These are phyloP conservation scores for Fusarium incarnatum DNA, from an alignment of 2,329 filamentous ascomycete genomes.

Conservation along the genomic window DNA sequence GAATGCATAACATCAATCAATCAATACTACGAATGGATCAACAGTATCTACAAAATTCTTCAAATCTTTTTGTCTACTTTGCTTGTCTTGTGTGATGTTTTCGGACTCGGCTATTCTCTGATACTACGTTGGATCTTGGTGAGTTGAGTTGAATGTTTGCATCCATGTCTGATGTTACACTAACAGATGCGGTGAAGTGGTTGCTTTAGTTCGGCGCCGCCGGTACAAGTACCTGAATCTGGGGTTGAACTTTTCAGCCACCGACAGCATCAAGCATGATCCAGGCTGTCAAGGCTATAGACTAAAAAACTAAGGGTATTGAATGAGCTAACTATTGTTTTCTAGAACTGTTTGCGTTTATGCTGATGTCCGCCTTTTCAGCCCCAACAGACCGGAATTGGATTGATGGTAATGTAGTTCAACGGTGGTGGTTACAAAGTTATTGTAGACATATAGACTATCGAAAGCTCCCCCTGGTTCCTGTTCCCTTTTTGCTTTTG, in stretches of 20 bases:
- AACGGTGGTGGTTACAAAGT: neutral
- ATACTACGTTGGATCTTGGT: neutral
- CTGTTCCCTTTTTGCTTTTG: slow-evolving; percentile 15
- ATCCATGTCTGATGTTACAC: neutral
- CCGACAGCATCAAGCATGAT: slow-evolving; percentile 10
- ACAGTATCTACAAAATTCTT: slow-evolving; percentile 20
- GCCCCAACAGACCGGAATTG: neutral
- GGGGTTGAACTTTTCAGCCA: slow-evolving; percentile 31
- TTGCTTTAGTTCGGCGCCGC: slow-evolving; percentile 25
- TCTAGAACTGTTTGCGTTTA: slow-evolving; percentile 14
- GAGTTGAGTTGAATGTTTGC: neutral
- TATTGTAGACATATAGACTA: neutral
- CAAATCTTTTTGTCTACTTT: neutral
- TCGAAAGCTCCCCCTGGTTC: slow-evolving; percentile 4
- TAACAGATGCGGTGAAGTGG: slow-evolving; percentile 29
- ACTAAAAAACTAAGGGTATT: neutral
- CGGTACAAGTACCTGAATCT: slow-evolving; percentile 25
- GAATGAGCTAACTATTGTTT: neutral
- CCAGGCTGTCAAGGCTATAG: slow-evolving; percentile 3
- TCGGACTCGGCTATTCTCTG: neutral
- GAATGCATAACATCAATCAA: slow-evolving; percentile 5
- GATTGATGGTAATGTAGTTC: neutral
- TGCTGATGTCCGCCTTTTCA: neutral
- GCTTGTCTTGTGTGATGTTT: neutral
- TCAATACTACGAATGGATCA: slow-evolving; percentile 30